Base-by-base conservation (phyloP, 1,284 basidiomycete species). In the Stereum hirsutum region DNA sequence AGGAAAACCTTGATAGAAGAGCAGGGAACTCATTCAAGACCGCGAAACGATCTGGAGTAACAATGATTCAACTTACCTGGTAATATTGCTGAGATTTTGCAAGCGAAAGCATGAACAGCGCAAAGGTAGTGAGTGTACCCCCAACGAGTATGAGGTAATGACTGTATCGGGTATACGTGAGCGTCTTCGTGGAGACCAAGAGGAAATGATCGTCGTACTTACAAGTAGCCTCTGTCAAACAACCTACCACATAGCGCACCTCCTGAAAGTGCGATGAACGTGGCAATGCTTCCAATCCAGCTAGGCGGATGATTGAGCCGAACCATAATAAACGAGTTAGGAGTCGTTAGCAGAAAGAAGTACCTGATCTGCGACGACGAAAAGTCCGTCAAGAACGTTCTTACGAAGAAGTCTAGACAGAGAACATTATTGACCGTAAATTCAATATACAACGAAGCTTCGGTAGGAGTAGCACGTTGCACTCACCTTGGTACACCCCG, bases 71-170 rank as follows among this genome's bases (percentile, higher is more conserved):
- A 15, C 7, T 34, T 34, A 4, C 39, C 39, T 40, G 39, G 24
- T 40, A 40, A 15, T 30, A 40, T 21, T 40, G 39, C 19, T 61
- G 57, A 5, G 62, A 50, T 15, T 64, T 57, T 0, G 65, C 56
- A 15, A 69, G 51, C 0, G 67, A 69, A 23, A 70, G 58, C 67
- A 69, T 68, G 53, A 70, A 68, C 5, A 69, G 55, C 42, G 59
- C 65, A 45, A 67, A 61, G 11, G 62, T 55, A 25, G 64, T 59
- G 15, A 70, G 48, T 20, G 23, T 12, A 23, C 17, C 17, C 20
- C 36, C 15, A 23, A 38, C 21, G 7, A 38, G 15, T 19, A 34
- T 10, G 3, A 34, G 10, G 21, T 34, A 34, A 20, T 34, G 33
- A 20, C 33, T 17, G 28, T 4, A 2, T 31, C 15, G 11, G 11